Base-by-base conservation (phyloP, 768 basidiomycete genomes). In the Russula griseocarnosa region DNA sequence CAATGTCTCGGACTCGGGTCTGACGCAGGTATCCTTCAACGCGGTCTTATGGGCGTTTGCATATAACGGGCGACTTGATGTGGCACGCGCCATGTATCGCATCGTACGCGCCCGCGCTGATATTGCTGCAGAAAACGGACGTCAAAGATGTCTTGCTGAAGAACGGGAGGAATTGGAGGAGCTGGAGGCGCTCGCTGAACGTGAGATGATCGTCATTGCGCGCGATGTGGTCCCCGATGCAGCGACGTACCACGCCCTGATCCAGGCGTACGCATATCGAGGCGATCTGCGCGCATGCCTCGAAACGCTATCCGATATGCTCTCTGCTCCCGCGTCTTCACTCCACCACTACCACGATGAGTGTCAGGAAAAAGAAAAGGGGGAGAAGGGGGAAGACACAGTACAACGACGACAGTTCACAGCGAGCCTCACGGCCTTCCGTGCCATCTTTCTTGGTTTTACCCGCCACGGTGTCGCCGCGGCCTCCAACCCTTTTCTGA, bases 361-460 rank as follows among this genome's bases (percentile, higher is more conserved):
- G 44, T 0, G 9, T 20, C 20, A n/a, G n/a, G 14, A 3, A 16
- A 16, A 38, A 0, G 14, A 5, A 5, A 38, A 30, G 30, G 30
- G 14, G 14, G 36, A 3, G 13, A 40, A 40, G 16, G 38, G 38
- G 5, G 5, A 40, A 40, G 38, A 16, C 3, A 18, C 3, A 1
- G 22, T 9, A 10, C 13, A 5, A 20, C 49, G 40, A 22, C 7
- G 79, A 60, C 73, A 70, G 28, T 82, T 83, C 3, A 82, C 78
- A 1, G 70, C 83, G 9, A 59, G 44, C 52, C 46, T 50, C 53
- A 73, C 81, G 24, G 77, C 84, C 36, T 94, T 87, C 72, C 83
- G 89, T 24, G 83, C 83, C 20, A 72, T 94, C 46, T 92, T 94
- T 70, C 79, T 88, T 20, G 91, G 89, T 1, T 94, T 92, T 71